Conservation (phyloP, 148 eudicot genomes). For the Nepenthes gracilis region DNA sequence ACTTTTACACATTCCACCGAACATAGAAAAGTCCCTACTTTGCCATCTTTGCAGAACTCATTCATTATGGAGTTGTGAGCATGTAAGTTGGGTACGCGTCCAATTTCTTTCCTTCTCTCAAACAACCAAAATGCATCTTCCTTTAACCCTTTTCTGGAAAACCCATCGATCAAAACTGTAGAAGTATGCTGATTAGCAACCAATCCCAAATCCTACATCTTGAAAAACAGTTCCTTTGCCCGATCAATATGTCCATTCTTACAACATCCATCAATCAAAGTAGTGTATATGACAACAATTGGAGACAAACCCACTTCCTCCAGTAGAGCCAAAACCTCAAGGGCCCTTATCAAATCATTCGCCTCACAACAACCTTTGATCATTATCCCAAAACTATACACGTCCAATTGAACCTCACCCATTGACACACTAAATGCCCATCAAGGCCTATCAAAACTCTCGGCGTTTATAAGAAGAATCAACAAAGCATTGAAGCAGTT, state of each 20-base stretch:
- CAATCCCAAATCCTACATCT: constrained; percentile 51
- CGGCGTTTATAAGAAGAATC: not conserved
- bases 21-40: constrained; percentile 26
- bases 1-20: constrained; percentile 52
- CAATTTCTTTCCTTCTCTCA: constrained; percentile 55
- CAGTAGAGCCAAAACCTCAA: constrained; percentile 32
- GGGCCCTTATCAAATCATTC: constrained; percentile 37
- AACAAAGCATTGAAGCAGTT: not conserved
- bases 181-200: constrained; percentile 55
- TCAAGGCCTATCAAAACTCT: constrained; percentile 39
- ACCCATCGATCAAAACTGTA: constrained; percentile 54
- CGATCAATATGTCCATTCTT: constrained; percentile 41
- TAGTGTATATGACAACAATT: constrained; percentile 57
- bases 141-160: constrained; percentile 40
- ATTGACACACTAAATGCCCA: constrained; percentile 30
- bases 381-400: constrained; percentile 69
- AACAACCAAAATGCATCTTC: constrained; percentile 48
- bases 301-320: constrained; percentile 34
- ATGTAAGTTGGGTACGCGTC: constrained; percentile 44
- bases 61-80: constrained; percentile 41
- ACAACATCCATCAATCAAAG: constrained; percentile 72
- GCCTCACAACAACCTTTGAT: constrained; percentile 55
- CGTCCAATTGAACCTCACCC: constrained; percentile 39
- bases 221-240: constrained; percentile 38
- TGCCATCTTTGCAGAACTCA: constrained; percentile 42